phyloP scores from a whole-genome alignment of 805 yeast genomes.

The Sugiyamaella mastotermitis region DNA sequence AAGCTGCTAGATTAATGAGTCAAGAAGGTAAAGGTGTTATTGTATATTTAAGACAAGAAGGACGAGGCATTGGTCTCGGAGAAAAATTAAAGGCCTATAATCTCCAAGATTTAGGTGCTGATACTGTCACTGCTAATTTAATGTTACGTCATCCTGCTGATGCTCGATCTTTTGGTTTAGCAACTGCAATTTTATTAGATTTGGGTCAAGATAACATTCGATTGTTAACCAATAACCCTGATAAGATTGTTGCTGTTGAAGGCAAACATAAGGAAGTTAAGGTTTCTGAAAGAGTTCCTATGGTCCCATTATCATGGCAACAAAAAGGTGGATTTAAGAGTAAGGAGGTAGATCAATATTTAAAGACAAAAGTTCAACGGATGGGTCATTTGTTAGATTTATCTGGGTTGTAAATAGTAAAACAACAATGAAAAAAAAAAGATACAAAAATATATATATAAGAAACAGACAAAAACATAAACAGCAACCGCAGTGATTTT shows the following conservation, averaged over 20 bases:
- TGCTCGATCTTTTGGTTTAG: conserved; percentile 88
- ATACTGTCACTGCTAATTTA: conserved; percentile 93
- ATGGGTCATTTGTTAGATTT: conserved; percentile 82
- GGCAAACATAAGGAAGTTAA: conserved; percentile 68
- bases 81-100: conserved; percentile 96
- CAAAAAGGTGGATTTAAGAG: conserved; percentile 64
- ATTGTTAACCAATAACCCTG: conserved; percentile 91
- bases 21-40: conserved; percentile 84
- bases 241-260: conserved; percentile 90
- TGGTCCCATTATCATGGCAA: conserved; percentile 95
- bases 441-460: not conserved
- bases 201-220: conserved; percentile 67
- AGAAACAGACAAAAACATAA: not conserved
- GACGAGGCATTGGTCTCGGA: conserved; percentile 97
- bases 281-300: conserved; percentile 87
- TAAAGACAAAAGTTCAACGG: conserved; percentile 88
- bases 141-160: conserved; percentile 95
- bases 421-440: not conserved
- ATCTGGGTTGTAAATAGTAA: not conserved
- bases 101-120: conserved; percentile 96
- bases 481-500: not conserved
- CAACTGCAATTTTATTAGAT: conserved; percentile 87
- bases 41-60: conserved; percentile 94
- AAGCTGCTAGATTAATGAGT: conserved; percentile 93
- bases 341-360: conserved; percentile 84